A percentile compares a stretch with the other conserved stretches of the same genome.
These are phyloP conservation scores for Zygosaccharomyces sapae DNA, from an alignment of 1,139 yeast genomes.

Conservation along the genomic window DNA sequence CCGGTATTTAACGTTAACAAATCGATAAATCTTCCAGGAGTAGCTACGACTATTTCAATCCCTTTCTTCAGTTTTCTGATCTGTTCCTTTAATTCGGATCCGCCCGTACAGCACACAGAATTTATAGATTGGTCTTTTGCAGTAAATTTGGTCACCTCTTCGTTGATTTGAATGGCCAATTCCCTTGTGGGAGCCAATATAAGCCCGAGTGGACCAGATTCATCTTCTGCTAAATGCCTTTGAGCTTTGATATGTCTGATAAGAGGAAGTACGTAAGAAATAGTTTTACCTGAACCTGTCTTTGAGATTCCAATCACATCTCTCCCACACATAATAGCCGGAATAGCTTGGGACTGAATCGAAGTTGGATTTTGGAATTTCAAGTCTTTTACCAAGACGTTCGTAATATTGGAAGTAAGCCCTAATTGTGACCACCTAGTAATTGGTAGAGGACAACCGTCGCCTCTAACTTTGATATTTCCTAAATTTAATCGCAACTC, in stretches of 20 bases:
- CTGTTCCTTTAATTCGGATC: slow-evolving; percentile 77
- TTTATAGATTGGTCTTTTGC: slow-evolving; percentile 43
- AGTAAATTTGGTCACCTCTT: slow-evolving; percentile 61
- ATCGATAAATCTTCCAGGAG: slow-evolving; percentile 95
- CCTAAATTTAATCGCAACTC: slow-evolving; percentile 54
- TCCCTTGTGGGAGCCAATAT: slow-evolving; percentile 92
- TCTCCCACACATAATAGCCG: slow-evolving; percentile 83
- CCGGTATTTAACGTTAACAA: slow-evolving; percentile 81
- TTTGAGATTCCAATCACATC: slow-evolving; percentile 94
- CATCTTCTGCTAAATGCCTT: slow-evolving; percentile 48
- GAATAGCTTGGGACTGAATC: slow-evolving; percentile 87
- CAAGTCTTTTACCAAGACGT: slow-evolving; percentile 43
- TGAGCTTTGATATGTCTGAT: slow-evolving; percentile 79
- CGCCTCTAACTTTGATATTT: slow-evolving; percentile 61
- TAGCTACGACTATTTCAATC: slow-evolving; percentile 79
- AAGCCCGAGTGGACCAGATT: slow-evolving; percentile 71
- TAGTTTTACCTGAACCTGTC: slow-evolving; percentile 95
- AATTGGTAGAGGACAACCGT: slow-evolving; percentile 61
- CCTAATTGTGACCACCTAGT: slow-evolving; percentile 80
- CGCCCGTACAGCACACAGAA: slow-evolving; percentile 90
- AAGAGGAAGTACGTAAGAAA: slow-evolving; percentile 81
- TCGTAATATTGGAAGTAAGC: slow-evolving; percentile 55
- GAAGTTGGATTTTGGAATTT: slow-evolving; percentile 52
- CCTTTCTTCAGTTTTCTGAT: slow-evolving; percentile 78
- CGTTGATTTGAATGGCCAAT: slow-evolving; percentile 76